phyloP scores from a whole-genome alignment of 805 yeast species.

The Lipomyces starkeyi region DNA sequence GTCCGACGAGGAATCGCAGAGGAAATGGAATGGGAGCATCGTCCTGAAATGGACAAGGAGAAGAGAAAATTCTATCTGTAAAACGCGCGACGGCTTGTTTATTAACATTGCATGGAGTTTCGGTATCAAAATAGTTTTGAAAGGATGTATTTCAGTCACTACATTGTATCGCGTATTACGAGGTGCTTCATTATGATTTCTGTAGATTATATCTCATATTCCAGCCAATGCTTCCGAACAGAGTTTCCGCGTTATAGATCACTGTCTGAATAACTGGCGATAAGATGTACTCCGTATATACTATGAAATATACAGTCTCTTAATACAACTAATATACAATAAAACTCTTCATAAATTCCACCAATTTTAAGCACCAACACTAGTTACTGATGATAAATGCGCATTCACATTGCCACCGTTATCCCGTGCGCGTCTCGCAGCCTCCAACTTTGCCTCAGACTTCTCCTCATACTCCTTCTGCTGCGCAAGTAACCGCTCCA shows the following conservation, averaged over 20 bases:
- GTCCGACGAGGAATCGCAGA: slow-evolving; percentile 90
- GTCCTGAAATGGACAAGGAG: slow-evolving; percentile 95
- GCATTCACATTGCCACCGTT: slow-evolving; percentile 52
- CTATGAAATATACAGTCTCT: not conserved
- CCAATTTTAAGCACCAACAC: not conserved
- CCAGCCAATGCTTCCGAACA: not conserved
- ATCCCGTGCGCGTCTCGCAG: slow-evolving; percentile 70
- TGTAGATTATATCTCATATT: not conserved
- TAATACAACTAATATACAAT: not conserved
- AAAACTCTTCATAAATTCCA: not conserved
- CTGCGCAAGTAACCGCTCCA: slow-evolving; percentile 71
- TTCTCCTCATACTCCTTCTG: slow-evolving; percentile 70
- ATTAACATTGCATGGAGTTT: not conserved
- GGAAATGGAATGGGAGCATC: slow-evolving; percentile 95
- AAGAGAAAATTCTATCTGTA: slow-evolving; percentile 87
- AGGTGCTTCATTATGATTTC: not conserved
- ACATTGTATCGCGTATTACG: not conserved
- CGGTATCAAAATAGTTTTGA: not conserved
- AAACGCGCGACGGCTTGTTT: not conserved
- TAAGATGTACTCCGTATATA: not conserved
- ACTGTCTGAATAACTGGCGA: too few relatives aligned
- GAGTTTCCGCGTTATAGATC: too few relatives aligned
- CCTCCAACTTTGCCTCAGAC: slow-evolving; percentile 65
- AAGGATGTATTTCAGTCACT: not conserved
- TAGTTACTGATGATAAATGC: not conserved